Evolutionary conservation across 2,329 filamentous ascomycete genomes (phyloP), one percentile per base, ranked within the genome.

Genomic region (Phialophora chinensis): DNA sequence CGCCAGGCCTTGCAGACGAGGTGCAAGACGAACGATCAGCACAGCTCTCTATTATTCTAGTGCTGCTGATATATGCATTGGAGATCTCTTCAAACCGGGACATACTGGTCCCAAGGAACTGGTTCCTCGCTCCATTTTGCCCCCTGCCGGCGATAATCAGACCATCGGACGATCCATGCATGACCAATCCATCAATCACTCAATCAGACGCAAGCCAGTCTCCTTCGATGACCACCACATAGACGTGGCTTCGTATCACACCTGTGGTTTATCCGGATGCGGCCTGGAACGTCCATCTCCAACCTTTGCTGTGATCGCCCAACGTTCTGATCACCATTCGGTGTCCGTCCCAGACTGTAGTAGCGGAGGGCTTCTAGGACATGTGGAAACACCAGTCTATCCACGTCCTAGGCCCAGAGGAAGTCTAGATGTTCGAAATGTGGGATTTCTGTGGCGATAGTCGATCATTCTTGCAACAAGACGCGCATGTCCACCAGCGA

Each of bases 381-480:
- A 75, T 96, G 92, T 17, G 89, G 91, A 74, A 97, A 97, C 2
- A 98, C 94, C 60, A 93, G 87, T 0, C 84, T 82, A 71, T 96
- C 86, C 6, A 96, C 91, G 73, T 97, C 93, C 44, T 87, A 84
- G 0, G 91, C 95, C 95, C 95, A 99, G 0, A 99, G 83, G 74
- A 99, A 97, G 77, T 99, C 95, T 27, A 99, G 86, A 77, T 99
- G 95, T 78, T 99, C 95, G 77, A 97, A 99, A 76, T 96, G 92
- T 0, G 90, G 88, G 50, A 99, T 91, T 75, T 94, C 90, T 44
- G 89, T 95, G 1, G 92, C 92, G 2, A 94, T 85, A 0, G 95
- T 98, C 0, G 95, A 95, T 12, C 98, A 83, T 77, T 97, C 93
- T 75, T 88, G 90, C 62, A 97, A 82, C 94, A 98, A 98, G 66